Percentiles rank a stretch among this genome's conserved stretches.
Evolutionary conservation across 208 protist species (phyloP).

Genomic region (Acanthamoeba royreba): DNA sequence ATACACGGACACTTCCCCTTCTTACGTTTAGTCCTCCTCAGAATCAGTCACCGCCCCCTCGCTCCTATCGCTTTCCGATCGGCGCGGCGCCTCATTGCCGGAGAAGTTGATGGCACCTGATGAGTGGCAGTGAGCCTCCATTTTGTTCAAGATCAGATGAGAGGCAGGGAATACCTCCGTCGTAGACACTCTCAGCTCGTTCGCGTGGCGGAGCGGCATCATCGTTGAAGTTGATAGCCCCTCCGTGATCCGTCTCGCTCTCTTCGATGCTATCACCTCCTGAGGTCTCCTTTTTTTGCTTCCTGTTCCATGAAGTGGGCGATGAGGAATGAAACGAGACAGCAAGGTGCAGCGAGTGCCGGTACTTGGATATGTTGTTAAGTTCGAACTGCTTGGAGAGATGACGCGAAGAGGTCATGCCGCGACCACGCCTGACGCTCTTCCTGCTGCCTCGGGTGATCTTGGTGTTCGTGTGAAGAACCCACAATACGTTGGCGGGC

Average conservation of each 20-base stretch:
- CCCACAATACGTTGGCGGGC: background rate
- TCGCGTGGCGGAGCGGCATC: background rate
- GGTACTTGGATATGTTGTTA: background rate
- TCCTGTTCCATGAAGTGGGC: background rate
- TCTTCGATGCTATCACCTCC: background rate
- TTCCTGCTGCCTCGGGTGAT: background rate
- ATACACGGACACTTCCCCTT: background rate
- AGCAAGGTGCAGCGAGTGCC: background rate
- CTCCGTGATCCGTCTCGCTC: background rate
- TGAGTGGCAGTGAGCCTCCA: background rate
- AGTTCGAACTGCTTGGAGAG: background rate
- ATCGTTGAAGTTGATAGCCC: background rate
- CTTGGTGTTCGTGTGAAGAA: background rate
- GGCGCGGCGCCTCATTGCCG: background rate
- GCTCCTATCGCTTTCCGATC: background rate
- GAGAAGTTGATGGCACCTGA: background rate
- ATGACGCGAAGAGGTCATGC: background rate
- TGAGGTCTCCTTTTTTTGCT: background rate
- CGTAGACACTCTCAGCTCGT: background rate
- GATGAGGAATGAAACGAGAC: background rate
- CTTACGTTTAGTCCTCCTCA: background rate
- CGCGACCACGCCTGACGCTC: background rate
- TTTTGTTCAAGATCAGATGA: background rate
- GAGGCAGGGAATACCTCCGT: background rate
- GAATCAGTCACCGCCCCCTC: background rate